Conservation (phyloP, 306 rosid genomes). For the Vachellia collinsii region DNA sequence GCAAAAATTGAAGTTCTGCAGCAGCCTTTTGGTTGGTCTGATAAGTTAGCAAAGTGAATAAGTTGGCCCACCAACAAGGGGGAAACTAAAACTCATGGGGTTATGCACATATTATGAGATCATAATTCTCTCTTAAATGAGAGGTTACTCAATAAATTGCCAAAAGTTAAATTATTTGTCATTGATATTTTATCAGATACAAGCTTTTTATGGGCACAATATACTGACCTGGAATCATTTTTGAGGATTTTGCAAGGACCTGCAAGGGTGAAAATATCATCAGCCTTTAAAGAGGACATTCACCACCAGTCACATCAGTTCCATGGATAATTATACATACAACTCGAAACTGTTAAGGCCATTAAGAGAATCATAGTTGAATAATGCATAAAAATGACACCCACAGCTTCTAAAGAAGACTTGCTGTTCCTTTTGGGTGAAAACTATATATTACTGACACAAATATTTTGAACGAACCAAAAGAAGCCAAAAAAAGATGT, state of each 20-base stretch:
- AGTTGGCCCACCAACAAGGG: not conserved
- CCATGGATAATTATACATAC: not conserved
- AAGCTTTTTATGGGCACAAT: slow-evolving; percentile 22
- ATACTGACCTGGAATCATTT: slow-evolving; percentile 97
- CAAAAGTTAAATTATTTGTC: not conserved
- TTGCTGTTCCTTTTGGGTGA: not conserved
- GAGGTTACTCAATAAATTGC: not conserved
- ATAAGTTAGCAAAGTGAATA: not conserved
- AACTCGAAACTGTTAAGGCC: not conserved
- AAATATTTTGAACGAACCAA: slow-evolving; percentile 2
- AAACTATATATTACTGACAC: not conserved
- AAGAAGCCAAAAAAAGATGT: not conserved
- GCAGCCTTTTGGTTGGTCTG: not conserved
- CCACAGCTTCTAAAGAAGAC: not conserved
- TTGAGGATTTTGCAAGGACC: slow-evolving; percentile 98
- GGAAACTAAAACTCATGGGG: not conserved
- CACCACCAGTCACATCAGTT: slow-evolving; percentile 3
- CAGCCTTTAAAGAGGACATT: slow-evolving; percentile 16
- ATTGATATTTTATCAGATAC: slow-evolving; percentile 15
- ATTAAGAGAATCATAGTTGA: not conserved
- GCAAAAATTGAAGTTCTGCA: slow-evolving; percentile 12
- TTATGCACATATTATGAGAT: not conserved
- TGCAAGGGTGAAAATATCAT: slow-evolving; percentile 46
- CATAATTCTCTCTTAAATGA: slow-evolving; percentile 20
- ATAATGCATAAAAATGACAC: not conserved